phyloP scores from a whole-genome alignment of 805 yeast genomes.

The Metschnikowia kunwiensis region DNA sequence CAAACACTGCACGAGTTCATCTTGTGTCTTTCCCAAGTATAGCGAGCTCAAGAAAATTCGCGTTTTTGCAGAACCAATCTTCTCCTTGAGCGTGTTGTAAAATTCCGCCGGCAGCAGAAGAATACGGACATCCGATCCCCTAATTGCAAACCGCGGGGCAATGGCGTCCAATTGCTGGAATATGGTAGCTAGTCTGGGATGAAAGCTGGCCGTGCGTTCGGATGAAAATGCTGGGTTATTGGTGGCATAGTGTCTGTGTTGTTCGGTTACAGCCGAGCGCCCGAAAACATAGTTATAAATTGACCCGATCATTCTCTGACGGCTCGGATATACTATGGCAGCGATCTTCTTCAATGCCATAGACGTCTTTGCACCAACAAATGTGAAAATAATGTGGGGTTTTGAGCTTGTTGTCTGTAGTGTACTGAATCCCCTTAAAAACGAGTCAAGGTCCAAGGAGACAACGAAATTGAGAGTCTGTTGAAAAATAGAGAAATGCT shows the following conservation, averaged over 20 bases:
- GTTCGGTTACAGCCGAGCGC: slow-evolving; percentile 12
- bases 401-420: no score
- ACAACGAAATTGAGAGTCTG: neutral
- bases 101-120: slow-evolving; percentile 68
- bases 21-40: slow-evolving; percentile 80
- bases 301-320: slow-evolving; percentile 20
- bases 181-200: slow-evolving; percentile 43
- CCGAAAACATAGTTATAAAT: slow-evolving; percentile 19
- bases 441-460: no score
- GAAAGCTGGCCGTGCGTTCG: slow-evolving; percentile 28
- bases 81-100: slow-evolving; percentile 58
- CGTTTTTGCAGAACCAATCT: slow-evolving; percentile 57
- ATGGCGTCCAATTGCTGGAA: slow-evolving; percentile 56
- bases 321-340: slow-evolving; percentile 6
- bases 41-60: slow-evolving; percentile 81
- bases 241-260: slow-evolving; percentile 22
- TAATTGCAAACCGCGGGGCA: slow-evolving; percentile 65
- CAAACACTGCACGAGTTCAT: slow-evolving; percentile 66
- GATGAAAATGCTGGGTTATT: slow-evolving; percentile 24
- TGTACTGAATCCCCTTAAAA: no score
- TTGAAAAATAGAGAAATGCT: neutral
- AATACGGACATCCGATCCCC: slow-evolving; percentile 55
- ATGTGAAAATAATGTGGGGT: no score
- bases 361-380: slow-evolving; percentile 2
- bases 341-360: slow-evolving; percentile 4